phyloP scores from a whole-genome alignment of 176 grass and related monocot genomes.

The Echinochloa phyllopogon region DNA sequence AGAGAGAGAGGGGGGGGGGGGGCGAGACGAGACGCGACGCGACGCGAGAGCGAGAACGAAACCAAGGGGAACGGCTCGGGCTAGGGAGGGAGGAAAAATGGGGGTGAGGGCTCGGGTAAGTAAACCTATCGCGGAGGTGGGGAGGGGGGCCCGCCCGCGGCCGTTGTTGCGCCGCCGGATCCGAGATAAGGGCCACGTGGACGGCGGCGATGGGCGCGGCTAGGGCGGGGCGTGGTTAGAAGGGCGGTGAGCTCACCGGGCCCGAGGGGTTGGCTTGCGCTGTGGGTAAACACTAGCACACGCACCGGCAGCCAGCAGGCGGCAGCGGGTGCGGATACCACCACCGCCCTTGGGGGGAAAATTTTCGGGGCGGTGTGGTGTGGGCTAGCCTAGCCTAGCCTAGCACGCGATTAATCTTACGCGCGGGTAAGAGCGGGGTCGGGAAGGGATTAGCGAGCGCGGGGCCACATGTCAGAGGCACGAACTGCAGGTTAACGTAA shows the following conservation, averaged over 20 bases:
- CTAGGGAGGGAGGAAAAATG: background rate
- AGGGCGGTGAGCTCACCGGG: slow-evolving; percentile 24
- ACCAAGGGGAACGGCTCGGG: slow-evolving; percentile 32
- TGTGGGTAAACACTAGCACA: slow-evolving; percentile 31
- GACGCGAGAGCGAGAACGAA: background rate
- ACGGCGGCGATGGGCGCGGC: fast-evolving
- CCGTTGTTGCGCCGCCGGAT: background rate
- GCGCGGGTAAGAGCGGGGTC: background rate
- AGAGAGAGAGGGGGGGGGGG: background rate
- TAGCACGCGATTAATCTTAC: no score
- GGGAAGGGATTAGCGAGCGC: background rate
- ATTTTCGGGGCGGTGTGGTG: background rate
- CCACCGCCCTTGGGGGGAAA: background rate
- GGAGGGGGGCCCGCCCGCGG: slow-evolving; percentile 25
- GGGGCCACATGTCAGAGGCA: background rate
- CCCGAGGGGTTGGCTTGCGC: background rate
- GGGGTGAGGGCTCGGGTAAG: background rate
- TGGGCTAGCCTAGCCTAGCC: no score
- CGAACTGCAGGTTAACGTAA: background rate
- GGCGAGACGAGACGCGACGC: background rate
- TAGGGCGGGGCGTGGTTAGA: background rate
- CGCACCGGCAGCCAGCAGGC: background rate
- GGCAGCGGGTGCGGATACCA: slow-evolving; percentile 32
- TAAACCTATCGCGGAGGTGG: slow-evolving; percentile 26
- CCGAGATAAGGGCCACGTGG: background rate